Conservation (phyloP, 176 grass and related monocot genomes). For the Raddia guianensis region DNA sequence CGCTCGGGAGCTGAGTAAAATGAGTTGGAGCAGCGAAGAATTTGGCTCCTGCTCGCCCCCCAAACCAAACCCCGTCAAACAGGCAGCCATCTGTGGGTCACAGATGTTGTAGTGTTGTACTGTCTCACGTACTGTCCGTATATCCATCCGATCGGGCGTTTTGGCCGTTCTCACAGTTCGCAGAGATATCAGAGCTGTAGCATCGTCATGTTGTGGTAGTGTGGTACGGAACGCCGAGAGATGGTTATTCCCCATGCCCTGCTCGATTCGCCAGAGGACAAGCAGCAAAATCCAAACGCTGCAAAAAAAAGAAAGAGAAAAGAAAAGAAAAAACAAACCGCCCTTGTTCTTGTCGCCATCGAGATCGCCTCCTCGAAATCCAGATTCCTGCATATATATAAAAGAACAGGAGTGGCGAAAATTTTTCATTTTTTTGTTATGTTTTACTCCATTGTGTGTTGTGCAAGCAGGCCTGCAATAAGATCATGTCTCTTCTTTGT, state of each 20-base stretch:
- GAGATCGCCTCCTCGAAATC: not conserved
- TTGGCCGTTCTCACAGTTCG: not conserved
- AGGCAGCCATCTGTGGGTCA: not conserved
- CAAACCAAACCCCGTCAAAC: not conserved
- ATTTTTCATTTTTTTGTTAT: too few species aligned
- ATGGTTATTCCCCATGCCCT: not conserved
- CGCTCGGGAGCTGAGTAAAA: not conserved
- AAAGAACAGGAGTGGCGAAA: too few species aligned
- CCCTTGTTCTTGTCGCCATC: not conserved
- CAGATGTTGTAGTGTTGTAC: not conserved
- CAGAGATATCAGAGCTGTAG: not conserved
- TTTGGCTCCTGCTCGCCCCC: not conserved
- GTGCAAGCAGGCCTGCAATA: too few species aligned
- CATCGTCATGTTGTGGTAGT: too few species aligned
- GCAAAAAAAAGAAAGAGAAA: not conserved
- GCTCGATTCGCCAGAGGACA: not conserved
- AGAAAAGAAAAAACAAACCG: not conserved
- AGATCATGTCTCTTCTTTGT: too few species aligned
- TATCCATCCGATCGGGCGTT: too few species aligned
- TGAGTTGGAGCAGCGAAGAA: not conserved
- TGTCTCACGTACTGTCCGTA: not conserved
- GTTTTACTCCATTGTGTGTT: too few species aligned
- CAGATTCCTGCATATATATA: not conserved
- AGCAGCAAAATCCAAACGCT: not conserved
- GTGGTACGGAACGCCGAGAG: constrained; percentile 14